A percentile compares a stretch with the other conserved stretches of the same genome.
Conservation (phyloP, 139 green algal species). For the Pleodorina starrii region DNA sequence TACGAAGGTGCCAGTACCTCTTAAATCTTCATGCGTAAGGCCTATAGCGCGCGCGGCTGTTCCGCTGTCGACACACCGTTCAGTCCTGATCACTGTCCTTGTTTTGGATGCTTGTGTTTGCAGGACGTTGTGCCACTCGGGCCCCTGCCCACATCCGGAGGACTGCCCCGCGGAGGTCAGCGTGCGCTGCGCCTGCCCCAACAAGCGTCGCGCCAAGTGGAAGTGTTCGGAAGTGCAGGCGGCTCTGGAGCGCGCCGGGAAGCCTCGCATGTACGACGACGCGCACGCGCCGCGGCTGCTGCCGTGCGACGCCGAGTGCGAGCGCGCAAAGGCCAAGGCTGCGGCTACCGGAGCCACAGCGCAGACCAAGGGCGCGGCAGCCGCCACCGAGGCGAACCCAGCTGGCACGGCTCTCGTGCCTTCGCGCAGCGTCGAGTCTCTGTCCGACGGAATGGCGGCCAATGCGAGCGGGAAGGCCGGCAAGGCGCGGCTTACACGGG, state of each 20-base stretch:
- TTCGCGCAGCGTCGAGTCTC: neutral
- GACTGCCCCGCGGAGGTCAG: constrained; percentile 73
- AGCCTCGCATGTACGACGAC: constrained; percentile 60
- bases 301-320: constrained; percentile 71
- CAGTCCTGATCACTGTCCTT: no score
- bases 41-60: no score
- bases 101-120: no score
- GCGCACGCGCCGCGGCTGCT: constrained; percentile 68
- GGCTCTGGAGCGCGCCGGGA: constrained; percentile 53
- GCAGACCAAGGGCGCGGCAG: neutral
- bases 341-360: neutral
- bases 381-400: neutral
- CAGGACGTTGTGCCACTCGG: constrained; percentile 69
- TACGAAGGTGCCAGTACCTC: no score
- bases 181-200: constrained; percentile 77
- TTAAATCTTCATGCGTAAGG: no score
- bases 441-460: constrained; percentile 24
- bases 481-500: constrained; percentile 43
- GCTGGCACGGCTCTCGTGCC: neutral
- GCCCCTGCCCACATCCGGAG: constrained; percentile 66
- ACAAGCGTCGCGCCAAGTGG: constrained; percentile 76
- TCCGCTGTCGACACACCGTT: no score
- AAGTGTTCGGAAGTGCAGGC: constrained; percentile 69
- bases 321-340: constrained; percentile 7
- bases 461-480: neutral